Percentiles rank a stretch among this genome's conserved stretches.
Evolutionary conservation across 1,284 basidiomycete species (phyloP).

Genomic region (Fomitopsis betulina): DNA sequence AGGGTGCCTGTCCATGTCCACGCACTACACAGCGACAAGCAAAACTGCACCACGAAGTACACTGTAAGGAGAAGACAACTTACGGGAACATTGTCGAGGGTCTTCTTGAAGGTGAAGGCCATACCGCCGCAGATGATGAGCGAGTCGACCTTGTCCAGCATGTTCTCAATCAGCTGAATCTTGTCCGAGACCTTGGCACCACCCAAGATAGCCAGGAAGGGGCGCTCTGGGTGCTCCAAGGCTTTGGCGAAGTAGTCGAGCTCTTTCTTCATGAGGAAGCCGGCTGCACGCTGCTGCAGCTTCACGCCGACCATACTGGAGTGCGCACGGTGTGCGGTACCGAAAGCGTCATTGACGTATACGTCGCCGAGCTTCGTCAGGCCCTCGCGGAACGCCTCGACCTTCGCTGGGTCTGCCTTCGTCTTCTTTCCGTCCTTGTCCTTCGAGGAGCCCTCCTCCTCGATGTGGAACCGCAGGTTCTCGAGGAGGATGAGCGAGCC

Average conservation of each 20-base stretch:
- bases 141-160: slow-evolving; percentile 98
- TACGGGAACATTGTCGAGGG: slow-evolving; percentile 75
- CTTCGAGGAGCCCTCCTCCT: slow-evolving; percentile 94
- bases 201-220: slow-evolving; percentile 97
- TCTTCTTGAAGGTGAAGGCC: slow-evolving; percentile 99
- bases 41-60: too few species aligned
- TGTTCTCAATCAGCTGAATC: slow-evolving; percentile 98
- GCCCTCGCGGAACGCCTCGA: slow-evolving; percentile 81
- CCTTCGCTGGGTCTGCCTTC: slow-evolving; percentile 84
- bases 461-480: slow-evolving; percentile 97
- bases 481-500: slow-evolving; percentile 93
- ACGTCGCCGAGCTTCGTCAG: slow-evolving; percentile 94
- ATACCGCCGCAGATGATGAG: slow-evolving; percentile 98
- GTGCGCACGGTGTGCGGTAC: slow-evolving; percentile 97
- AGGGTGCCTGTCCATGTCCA: too few species aligned
- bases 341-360: slow-evolving; percentile 99
- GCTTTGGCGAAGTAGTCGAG: slow-evolving; percentile 99
- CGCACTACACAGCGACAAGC: not conserved
- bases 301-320: slow-evolving; percentile 98
- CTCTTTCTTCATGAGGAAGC: slow-evolving; percentile 98
- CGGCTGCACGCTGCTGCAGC: slow-evolving; percentile 90
- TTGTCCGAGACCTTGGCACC: slow-evolving; percentile 99
- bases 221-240: slow-evolving; percentile 89
- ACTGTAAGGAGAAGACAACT: not conserved
- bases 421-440: slow-evolving; percentile 91